Conservation (phyloP, 2,329 filamentous ascomycete genomes). For the Epicoccum sorghinum region DNA sequence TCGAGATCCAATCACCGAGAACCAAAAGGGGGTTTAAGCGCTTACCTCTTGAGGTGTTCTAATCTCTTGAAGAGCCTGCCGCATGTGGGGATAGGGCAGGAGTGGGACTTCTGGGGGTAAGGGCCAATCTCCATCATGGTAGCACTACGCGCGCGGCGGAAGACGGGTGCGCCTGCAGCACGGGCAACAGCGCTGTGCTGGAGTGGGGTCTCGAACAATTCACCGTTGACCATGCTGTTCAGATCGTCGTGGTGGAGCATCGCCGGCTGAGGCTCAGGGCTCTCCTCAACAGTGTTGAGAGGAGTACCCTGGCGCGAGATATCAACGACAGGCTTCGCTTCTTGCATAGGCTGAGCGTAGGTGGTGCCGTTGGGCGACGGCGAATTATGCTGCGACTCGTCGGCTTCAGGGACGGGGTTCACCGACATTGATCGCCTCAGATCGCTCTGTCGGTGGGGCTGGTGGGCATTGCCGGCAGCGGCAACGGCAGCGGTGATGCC, state of each 20-base stretch:
- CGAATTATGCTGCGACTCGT: slow-evolving; percentile 79
- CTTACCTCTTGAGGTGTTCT: slow-evolving; percentile 98
- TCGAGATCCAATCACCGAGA: slow-evolving; percentile 13
- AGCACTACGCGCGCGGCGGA: slow-evolving; percentile 88
- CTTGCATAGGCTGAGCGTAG: slow-evolving; percentile 67
- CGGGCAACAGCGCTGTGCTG: slow-evolving; percentile 65
- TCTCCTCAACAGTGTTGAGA: slow-evolving; percentile 81
- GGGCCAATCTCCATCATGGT: slow-evolving; percentile 96
- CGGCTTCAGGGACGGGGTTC: slow-evolving; percentile 78
- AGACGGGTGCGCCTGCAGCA: slow-evolving; percentile 71
- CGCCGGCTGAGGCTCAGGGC: slow-evolving; percentile 74
- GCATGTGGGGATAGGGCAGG: slow-evolving; percentile 98
- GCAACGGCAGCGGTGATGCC: slow-evolving; percentile 75
- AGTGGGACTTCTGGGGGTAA: slow-evolving; percentile 97
- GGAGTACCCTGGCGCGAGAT: slow-evolving; percentile 93
- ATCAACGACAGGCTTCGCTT: slow-evolving; percentile 75
- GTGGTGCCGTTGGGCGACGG: slow-evolving; percentile 70
- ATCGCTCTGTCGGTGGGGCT: slow-evolving; percentile 82
- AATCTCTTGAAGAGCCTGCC: slow-evolving; percentile 97
- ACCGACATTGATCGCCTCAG: slow-evolving; percentile 90
- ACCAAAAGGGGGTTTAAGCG: slow-evolving; percentile 47
- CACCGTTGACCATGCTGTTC: slow-evolving; percentile 50
- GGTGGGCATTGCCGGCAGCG: slow-evolving; percentile 60
- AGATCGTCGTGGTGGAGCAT: slow-evolving; percentile 74
- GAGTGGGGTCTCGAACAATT: slow-evolving; percentile 51